Evolutionary conservation across 495 filamentous ascomycete genomes (phyloP).

Genomic region (Durotheca rogersii): DNA sequence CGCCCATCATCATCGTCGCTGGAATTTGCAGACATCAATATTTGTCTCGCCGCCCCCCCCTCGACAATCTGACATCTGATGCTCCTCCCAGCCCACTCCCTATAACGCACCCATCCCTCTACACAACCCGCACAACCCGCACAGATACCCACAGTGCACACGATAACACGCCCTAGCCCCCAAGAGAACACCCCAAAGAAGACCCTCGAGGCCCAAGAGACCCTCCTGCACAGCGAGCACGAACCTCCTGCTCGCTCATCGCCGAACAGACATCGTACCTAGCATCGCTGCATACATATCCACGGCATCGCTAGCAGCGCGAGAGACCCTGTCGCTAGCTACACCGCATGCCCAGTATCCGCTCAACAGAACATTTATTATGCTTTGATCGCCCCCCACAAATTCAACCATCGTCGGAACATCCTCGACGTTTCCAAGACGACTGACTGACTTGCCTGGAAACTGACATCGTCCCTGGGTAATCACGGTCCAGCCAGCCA

Average conservation of each 20-base stretch:
- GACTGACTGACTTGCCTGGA: no score
- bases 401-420: slow-evolving; percentile 4
- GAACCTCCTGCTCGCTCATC: no score
- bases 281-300: no score
- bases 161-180: no score
- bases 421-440: slow-evolving; percentile 9
- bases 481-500: neutral
- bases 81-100: neutral
- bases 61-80: no score
- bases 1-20: neutral
- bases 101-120: neutral
- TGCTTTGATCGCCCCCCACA: slow-evolving; percentile 6
- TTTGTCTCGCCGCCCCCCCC: neutral
- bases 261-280: no score
- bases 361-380: slow-evolving; percentile 6
- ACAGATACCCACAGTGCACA: no score
- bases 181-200: no score
- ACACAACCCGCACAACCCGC: no score
- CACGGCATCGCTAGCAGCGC: no score
- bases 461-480: slow-evolving; percentile 8
- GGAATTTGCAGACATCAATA: neutral
- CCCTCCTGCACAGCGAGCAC: neutral
- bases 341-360: neutral
- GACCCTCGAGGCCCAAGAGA: neutral
- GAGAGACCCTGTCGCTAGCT: neutral